Percentiles rank a stretch among this genome's conserved stretches.
Conservation (phyloP, 2,329 filamentous ascomycete genomes). For the Hymenoscyphus fraxineus region DNA sequence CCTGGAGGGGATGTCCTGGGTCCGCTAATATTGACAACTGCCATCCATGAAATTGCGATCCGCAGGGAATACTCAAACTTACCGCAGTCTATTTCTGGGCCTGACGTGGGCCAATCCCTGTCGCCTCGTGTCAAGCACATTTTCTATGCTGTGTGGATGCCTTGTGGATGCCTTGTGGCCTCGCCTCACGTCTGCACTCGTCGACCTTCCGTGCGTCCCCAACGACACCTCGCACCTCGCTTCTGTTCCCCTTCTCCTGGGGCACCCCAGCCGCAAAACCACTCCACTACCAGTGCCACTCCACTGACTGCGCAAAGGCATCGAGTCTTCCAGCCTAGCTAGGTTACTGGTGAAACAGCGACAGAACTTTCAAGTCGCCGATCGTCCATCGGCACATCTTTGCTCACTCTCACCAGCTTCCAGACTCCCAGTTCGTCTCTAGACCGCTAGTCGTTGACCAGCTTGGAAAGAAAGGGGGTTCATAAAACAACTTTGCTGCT, state of each 20-base stretch:
- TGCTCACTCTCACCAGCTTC: not conserved
- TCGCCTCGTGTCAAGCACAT: slow-evolving; percentile 3
- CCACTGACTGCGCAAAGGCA: not conserved
- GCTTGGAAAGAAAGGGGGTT: not conserved
- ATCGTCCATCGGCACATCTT: not conserved
- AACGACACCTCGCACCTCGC: not conserved
- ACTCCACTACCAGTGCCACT: not conserved
- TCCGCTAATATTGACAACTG: not conserved
- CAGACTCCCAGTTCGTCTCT: not conserved
- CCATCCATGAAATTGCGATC: not conserved
- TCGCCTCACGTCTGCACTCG: no score
- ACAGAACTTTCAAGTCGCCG: not conserved
- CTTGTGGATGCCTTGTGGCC: no score
- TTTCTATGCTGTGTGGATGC: not conserved
- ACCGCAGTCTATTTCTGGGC: not conserved
- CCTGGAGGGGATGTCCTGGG: not conserved
- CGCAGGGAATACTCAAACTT: not conserved
- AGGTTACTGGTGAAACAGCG: not conserved
- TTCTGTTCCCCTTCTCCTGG: not conserved
- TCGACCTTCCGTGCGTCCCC: not conserved
- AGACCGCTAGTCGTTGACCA: not conserved
- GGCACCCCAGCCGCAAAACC: not conserved
- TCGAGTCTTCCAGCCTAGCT: not conserved
- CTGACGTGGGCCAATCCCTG: not conserved
- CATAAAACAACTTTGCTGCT: not conserved